Conservation (phyloP, 2,329 filamentous ascomycete species). For the Colletotrichum sp. region DNA sequence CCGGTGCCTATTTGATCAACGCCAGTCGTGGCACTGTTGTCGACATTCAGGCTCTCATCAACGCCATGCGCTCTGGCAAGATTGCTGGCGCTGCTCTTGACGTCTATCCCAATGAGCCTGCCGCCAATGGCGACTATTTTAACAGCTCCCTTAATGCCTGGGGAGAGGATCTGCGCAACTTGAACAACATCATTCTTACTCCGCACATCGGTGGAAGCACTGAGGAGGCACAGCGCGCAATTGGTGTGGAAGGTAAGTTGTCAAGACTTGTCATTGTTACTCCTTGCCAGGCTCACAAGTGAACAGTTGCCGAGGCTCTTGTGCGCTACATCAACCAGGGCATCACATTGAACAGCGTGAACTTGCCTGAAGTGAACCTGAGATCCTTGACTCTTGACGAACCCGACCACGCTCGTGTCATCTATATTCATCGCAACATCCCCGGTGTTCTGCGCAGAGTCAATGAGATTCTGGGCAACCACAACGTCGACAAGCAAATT, state of each 20-base stretch:
- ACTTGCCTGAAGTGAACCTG: constrained; percentile 93
- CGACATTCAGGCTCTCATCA: constrained; percentile 89
- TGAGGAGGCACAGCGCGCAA: constrained; percentile 95
- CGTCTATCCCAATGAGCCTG: constrained; percentile 93
- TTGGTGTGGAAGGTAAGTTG: constrained; percentile 78
- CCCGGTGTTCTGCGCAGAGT: constrained; percentile 94
- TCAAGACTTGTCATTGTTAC: not conserved
- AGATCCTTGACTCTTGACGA: constrained; percentile 91
- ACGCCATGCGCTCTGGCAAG: constrained; percentile 84
- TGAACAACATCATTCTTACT: constrained; percentile 94
- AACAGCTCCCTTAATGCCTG: constrained; percentile 81
- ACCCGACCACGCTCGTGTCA: constrained; percentile 86
- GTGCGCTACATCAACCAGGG: constrained; percentile 97
- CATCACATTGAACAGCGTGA: constrained; percentile 88
- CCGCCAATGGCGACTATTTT: constrained; percentile 95
- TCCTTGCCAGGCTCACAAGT: not conserved
- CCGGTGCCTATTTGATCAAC: constrained; percentile 93
- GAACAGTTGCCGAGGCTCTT: constrained; percentile 77
- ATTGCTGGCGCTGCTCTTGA: constrained; percentile 94
- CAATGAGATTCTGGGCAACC: constrained; percentile 90
- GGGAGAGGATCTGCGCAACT: constrained; percentile 81
- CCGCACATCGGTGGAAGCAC: constrained; percentile 98
- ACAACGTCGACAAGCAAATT: constrained; percentile 99
- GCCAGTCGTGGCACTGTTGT: constrained; percentile 93
- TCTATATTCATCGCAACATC: constrained; percentile 97